Conservation (phyloP, 495 filamentous ascomycete genomes). For the Lophiotrema nucula region DNA sequence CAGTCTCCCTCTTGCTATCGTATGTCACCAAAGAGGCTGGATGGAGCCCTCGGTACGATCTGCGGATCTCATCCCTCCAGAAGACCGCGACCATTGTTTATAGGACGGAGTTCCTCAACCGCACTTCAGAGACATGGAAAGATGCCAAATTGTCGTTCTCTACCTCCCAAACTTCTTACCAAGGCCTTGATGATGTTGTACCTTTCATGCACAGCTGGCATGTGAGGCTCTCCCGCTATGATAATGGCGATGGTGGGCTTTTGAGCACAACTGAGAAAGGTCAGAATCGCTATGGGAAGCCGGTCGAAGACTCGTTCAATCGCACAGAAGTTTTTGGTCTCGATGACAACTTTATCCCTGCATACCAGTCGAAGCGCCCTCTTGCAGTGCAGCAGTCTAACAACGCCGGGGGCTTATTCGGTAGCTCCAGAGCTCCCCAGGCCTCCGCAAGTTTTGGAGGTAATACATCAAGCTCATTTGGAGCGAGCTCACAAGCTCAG, state of each 20-base stretch:
- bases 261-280: slow-evolving; percentile 17
- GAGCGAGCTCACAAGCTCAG: not conserved
- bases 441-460: not conserved
- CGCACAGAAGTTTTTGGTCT: slow-evolving; percentile 24
- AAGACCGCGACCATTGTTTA: slow-evolving; percentile 59
- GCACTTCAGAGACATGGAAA: slow-evolving; percentile 66
- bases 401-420: not conserved
- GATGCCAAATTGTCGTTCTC: slow-evolving; percentile 65
- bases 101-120: slow-evolving; percentile 63
- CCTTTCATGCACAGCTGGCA: slow-evolving; percentile 62
- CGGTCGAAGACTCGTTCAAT: slow-evolving; percentile 7
- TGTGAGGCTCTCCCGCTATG: slow-evolving; percentile 46
- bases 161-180: slow-evolving; percentile 65
- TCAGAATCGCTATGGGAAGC: slow-evolving; percentile 7
- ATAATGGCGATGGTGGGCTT: slow-evolving; percentile 23
- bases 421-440: not conserved
- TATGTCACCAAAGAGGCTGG: slow-evolving; percentile 63
- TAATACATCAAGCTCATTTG: not conserved
- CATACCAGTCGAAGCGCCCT: slow-evolving; percentile 6
- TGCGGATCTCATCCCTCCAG: slow-evolving; percentile 57
- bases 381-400: slow-evolving; percentile 11
- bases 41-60: slow-evolving; percentile 67
- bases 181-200: slow-evolving; percentile 57
- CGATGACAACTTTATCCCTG: slow-evolving; percentile 15
- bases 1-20: slow-evolving; percentile 55